Base-by-base conservation (phyloP, 352 stramenopile genomes). In the Globisporangium paroecandrum region DNA sequence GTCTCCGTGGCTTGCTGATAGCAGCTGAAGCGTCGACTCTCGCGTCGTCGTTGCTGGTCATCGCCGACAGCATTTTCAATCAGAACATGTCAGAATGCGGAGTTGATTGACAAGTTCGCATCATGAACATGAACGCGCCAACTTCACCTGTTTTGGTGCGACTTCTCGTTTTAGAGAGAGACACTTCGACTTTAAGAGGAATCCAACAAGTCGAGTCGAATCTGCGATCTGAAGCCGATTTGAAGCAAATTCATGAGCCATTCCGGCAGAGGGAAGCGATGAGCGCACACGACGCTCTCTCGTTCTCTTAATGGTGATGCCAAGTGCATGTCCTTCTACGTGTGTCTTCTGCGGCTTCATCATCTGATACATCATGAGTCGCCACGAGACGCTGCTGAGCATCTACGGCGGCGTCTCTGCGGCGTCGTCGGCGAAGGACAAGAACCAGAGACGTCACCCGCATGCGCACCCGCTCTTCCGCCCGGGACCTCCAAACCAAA, bases 351-450 rank as follows among this genome's bases (percentile, higher is more conserved):
- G 1, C 4, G 9, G 1, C 0, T 18, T 46, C 32, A 10, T 13
- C n/a, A 5, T 46, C 38, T 46, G 38, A 15, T 46, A 18, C 12
- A 7, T 15, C 12, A 61, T 47, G 56, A 61, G 56, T 49, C 56
- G 56, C 4, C 56, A 61, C 56, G 56, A 61, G 56, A 61, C 56
- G 32, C 32, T 61, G n/a, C 32, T 61, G 56, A 61, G 4, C 56
- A 61, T 61, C 29, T 61, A 61, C 56, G 56, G 56, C 10, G 56
- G 15, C 41, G 15, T 49, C 41, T 20, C 20, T 12, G 9, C 56
- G 56, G 38, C 56, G 8, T 34, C 41, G 20, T 13, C 32, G 9
- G 20, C 20, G 20, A 61, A 46, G n/a, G 56, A 47, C 56, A 61
- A 15, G 56, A 47, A 20, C n/a, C 20, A 36, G 32, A 34, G 20